Percentiles rank a stretch among this genome's conserved stretches.
Conservation (phyloP, 805 yeast genomes). For the Sugiyamaella qingdaonensis region DNA sequence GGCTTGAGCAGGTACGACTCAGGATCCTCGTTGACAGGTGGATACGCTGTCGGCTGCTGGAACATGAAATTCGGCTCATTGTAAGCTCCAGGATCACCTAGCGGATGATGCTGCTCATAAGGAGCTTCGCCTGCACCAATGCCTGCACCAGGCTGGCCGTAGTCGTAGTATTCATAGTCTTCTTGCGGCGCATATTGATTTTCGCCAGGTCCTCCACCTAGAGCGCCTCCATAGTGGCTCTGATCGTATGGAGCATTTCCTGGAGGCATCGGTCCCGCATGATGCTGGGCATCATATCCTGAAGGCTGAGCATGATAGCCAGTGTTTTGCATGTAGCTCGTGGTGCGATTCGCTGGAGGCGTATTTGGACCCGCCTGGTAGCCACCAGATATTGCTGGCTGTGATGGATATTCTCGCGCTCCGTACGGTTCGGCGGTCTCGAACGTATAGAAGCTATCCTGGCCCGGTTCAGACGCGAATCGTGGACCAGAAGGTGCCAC, state of each 20-base stretch:
- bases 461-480: neutral
- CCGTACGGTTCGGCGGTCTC: neutral
- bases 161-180: constrained; percentile 3
- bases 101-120: neutral
- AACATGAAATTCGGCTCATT: neutral
- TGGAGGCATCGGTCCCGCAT: neutral
- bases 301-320: neutral
- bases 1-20: constrained; percentile 16
- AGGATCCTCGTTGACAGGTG: constrained; percentile 12
- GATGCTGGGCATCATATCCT: neutral
- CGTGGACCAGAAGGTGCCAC: neutral
- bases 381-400: neutral
- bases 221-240: neutral
- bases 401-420: neutral
- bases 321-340: neutral
- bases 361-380: neutral
- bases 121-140: neutral
- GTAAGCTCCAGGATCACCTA: neutral
- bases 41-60: neutral
- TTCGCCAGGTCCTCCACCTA: neutral
- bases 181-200: neutral
- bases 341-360: too few species aligned
- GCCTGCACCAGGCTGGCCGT: neutral
- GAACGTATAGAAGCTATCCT: neutral
- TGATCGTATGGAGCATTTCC: neutral